Evolutionary conservation across 2,329 filamentous ascomycete species (phyloP), one percentile per base, ranked within the genome.

Genomic region (Cladophialophora immunda): DNA sequence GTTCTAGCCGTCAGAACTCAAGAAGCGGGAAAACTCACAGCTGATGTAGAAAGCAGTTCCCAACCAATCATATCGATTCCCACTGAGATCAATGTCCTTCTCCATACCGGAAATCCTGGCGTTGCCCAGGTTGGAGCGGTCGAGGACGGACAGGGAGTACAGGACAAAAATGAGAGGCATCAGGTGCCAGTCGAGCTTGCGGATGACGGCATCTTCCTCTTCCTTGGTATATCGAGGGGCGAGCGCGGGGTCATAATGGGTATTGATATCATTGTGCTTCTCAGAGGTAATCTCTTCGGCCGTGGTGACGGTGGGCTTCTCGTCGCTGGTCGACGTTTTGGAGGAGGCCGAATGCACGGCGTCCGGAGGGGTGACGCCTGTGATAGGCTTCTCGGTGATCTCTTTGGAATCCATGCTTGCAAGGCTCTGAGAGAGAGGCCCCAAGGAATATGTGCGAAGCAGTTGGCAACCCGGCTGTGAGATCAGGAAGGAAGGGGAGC

Each of bases 101-200:
- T 78, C 69, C 83, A 87, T 85, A 41, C 84, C 85, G 1, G 84
- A 83, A 53, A 85, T 84, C 68, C 80, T 78, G 0, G 85, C 85
- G 79, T 86, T 86, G 60, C 84, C 82, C 58, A 85, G 82, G 67
- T 86, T 86, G 34, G 80, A 82, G 56, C 83, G 78, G 70, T 85
- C 83, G 17, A 85, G 75, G 64, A 83, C 82, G n/a, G 67, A 70
- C 30, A 71, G 55, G 25, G 61, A 66, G 58, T 71, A 71, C 22
- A 71, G 65, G 17, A 70, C 60, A 30, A 71, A 70, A 47, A 71
- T 67, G n/a, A 71, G 45, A n/a, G 69, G 71, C 65, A 73, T 67
- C n/a, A 73, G 52, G 58, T 70, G 69, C 64, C 68, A 72, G 61
- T 73, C 71, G 32, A 70, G 63, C 55, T 68, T 70, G 41, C 67